Evolutionary conservation across 179 eudicot species (phyloP), one percentile per base, ranked within the genome.

Genomic region (Silene vulgaris): DNA sequence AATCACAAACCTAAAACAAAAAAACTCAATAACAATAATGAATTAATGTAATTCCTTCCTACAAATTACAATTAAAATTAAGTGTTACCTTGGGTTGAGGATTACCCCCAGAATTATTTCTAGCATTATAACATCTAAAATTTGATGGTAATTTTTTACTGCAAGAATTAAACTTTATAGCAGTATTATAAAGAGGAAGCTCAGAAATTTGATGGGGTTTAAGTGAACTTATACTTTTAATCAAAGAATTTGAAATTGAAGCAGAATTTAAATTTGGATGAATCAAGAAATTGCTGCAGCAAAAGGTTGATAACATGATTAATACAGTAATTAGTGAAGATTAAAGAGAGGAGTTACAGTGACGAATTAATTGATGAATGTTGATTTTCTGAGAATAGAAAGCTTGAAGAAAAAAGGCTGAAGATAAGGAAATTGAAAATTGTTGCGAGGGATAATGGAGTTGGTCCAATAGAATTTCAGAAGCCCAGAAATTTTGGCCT

Each of bases 101-200:
- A 37, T 75, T 78, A 12, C 77, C 73, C 28, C 72, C 82, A 28
- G 86, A 79, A 16, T 77, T 56, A n/a, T 73, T 74, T 32, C 71
- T 48, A 13, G 79, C 26, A 43, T 85, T 79, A 81, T 72, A 84
- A 76, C 75, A 87, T 45, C 83, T 74, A 37, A 75, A 17, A 37
- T 82, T 32, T 1, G 84, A 74, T 23, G 68, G 48, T 3, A n/a
- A 73, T 29, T 74, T 48, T 72, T 16, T 57, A 37, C 71, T 76
- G 0, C 12, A 67, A 43, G 56, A 78, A 56, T 50, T 60, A 74
- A 30, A 56, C 20, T 56, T 78, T 59, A 75, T 54, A 6, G 8
- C 40, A 62, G 70, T 11, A 72, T 76, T 23, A 67, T 72, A 52
- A 23, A 35, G 48, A 32, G 16, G 12, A 56, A 69, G 20, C 23